phyloP scores from a whole-genome alignment of 1,139 yeast genomes.

The Hyphopichia wangnamkhiaoensis region DNA sequence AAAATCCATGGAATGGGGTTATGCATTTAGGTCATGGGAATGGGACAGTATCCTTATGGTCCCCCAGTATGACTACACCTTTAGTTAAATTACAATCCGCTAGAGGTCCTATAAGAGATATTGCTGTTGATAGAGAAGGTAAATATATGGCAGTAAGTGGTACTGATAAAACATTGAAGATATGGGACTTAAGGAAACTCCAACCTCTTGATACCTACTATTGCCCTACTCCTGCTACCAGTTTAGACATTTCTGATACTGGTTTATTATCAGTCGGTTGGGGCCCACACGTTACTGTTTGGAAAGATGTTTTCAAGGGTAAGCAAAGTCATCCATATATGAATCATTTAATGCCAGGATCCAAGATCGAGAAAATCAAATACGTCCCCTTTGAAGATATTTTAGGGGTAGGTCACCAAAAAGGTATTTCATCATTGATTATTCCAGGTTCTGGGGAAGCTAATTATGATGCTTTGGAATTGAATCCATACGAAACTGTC shows the following conservation, averaged over 20 bases:
- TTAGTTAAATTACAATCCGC: conserved; percentile 78
- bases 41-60: conserved; percentile 92
- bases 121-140: conserved; percentile 91
- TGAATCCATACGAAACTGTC: conserved; percentile 89
- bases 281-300: conserved; percentile 91
- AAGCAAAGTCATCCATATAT: conserved; percentile 81
- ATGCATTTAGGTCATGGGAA: conserved; percentile 92
- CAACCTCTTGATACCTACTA: conserved; percentile 71
- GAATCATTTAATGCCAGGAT: conserved; percentile 84
- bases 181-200: conserved; percentile 92
- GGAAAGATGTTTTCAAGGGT: conserved; percentile 69
- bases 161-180: conserved; percentile 77
- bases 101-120: conserved; percentile 83
- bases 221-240: conserved; percentile 85
- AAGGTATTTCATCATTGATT: conserved; percentile 77
- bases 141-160: conserved; percentile 93
- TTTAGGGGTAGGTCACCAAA: conserved; percentile 81
- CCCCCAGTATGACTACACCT: conserved; percentile 87
- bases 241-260: conserved; percentile 80
- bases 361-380: conserved; percentile 62
- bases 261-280: conserved; percentile 88
- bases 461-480: conserved; percentile 90
- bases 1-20: conserved; percentile 95
- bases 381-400: conserved; percentile 97
- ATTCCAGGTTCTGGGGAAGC: conserved; percentile 99